These are phyloP conservation scores for Cryptosporidium meleagridis DNA, from an alignment of 169 alveolate species.

Conservation along the genomic window DNA sequence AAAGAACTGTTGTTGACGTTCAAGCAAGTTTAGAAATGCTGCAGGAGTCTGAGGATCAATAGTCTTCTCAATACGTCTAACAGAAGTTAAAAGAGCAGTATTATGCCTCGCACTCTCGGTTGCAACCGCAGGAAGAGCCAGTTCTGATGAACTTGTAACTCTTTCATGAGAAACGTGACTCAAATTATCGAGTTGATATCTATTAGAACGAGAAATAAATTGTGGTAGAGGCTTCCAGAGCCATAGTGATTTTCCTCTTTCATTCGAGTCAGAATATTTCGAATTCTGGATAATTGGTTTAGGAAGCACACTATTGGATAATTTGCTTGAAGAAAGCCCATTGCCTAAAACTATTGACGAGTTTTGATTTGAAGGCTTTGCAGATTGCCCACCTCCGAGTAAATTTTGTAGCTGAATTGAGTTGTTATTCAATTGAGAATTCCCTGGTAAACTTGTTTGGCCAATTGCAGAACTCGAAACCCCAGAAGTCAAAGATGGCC, in stretches of 20 bases:
- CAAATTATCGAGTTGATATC: constrained; percentile 30
- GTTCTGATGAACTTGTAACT: constrained; percentile 3
- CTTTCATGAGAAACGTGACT: neutral
- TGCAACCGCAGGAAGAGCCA: constrained; percentile 72
- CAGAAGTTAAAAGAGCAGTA: constrained; percentile 49
- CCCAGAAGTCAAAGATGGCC: neutral
- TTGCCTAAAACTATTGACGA: neutral
- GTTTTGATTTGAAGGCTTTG: neutral
- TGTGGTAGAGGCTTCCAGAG: constrained; percentile 74
- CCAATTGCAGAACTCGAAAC: neutral
- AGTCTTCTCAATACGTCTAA: constrained; percentile 35
- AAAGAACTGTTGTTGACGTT: constrained; percentile 68
- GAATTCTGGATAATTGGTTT: constrained; percentile 7
- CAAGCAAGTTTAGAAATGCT: constrained; percentile 44
- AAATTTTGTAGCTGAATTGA: constrained; percentile 26
- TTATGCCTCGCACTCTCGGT: constrained; percentile 65
- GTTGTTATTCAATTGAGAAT: neutral
- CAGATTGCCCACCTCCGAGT: neutral
- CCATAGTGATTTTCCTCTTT: constrained; percentile 61
- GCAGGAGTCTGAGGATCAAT: constrained; percentile 71
- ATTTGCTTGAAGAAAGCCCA: constrained; percentile 5
- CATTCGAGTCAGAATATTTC: constrained; percentile 24
- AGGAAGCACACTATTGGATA: neutral
- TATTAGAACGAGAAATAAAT: constrained; percentile 43
- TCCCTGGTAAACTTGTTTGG: neutral